Evolutionary conservation across 768 basidiomycete genomes (phyloP), one percentile per base, ranked within the genome.

Genomic region (Mycena alexandri): DNA sequence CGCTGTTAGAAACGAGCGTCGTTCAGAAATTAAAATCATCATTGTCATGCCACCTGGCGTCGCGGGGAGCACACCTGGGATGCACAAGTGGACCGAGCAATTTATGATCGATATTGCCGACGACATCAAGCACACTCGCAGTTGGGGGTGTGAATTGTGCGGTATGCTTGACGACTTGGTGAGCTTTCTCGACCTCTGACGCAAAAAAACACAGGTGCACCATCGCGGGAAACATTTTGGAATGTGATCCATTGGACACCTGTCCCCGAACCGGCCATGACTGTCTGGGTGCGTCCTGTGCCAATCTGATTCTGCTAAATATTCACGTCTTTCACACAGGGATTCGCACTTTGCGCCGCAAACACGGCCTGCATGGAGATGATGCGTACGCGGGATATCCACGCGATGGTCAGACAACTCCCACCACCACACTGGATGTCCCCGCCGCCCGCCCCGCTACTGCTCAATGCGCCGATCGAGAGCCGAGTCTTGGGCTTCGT

Each of bases 61-160:
- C 11, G 41, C 36, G 6, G 29, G 46, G 57, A 59, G 56, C 41
- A 58, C 63, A 13, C 57, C 57, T 13, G 56, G 34, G 13, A 65
- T 58, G 57, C 57, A 65, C 57, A 44, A 51, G 50, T 65, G 64
- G 57, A 65, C 57, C 9, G 56, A 53, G 34, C 41, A 53, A 25
- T 59, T 59, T 22, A 65, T 59, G 63, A 34, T 65, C 11, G 48
- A 65, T 11, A 58, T 59, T 29, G 42, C 56, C 0, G 56, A 59
- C 19, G 63, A 65, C 34, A 38, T 65, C 13, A 65, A 65, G 50
- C 56, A 65, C 57, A 65, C 56, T 14, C 56, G 52, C 10, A 44
- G 51, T 50, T 59, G 50, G 56, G 29, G 61, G 17, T 63, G 61
- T 44, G 61, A 63, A 36, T 21, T 33, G 14, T 55, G 61, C 21